Evolutionary conservation across 1,284 basidiomycete species (phyloP), one percentile per base, ranked within the genome.

Genomic region (Naganishia sp.): DNA sequence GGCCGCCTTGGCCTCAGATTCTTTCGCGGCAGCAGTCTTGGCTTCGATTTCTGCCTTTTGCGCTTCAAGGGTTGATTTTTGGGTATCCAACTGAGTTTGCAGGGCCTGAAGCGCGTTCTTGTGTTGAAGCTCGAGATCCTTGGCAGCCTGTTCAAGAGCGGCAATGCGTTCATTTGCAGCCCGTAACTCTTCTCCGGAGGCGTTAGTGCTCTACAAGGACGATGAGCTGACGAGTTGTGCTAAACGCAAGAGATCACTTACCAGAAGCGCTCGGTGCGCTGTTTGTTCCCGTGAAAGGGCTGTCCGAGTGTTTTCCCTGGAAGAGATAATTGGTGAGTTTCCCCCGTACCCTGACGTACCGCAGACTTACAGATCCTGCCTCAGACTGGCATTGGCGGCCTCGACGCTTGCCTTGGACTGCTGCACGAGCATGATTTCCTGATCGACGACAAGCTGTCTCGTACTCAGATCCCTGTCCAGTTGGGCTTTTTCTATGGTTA

Each of bases 401-500:
- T 64, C 64, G 15, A 56, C 11, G 28, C 57, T 52, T 13, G 57
- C 54, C 33, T 63, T 55, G 16, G 56, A 43, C 46, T 64, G 61
- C 44, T 66, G 53, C 5, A 52, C 48, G 16, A 55, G 50, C 36
- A 60, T 28, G 28, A 65, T 36, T 45, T 64, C 25, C 52, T 65
- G 57, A 28, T 63, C 66, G 6, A 28, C 52, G 7, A 68, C 23
- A 16, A 65, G 44, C 43, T 63, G 55, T n/a, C 64, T 56, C 36
- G 53, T 68, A 13, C 46, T 53, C 6, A 66, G 25, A 23, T 66
- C 53, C 13, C 67, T 59, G 16, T 59, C 53, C 10, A 68, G 64
- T 16, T 61, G 56, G n/a, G 67, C 63, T 21, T 68, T 65, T 39
- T 64, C 59, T 28, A 55, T 45, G 21, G 55, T 54, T 23, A 64